Conservation (phyloP, 495 filamentous ascomycete genomes). For the Podospora pseudoanserina region DNA sequence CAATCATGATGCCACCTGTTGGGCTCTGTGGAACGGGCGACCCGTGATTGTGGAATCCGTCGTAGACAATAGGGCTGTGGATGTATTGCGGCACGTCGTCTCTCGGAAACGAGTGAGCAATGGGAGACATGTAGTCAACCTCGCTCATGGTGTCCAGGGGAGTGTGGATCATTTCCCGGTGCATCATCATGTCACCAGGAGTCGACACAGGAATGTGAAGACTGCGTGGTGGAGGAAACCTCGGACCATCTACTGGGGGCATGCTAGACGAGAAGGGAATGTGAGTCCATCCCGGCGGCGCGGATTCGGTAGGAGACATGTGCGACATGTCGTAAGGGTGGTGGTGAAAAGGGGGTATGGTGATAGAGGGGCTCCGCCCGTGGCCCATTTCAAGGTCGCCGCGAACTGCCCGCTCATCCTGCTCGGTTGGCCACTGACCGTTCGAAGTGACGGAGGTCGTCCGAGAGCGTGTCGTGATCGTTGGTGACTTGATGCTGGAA, state of each 20-base stretch:
- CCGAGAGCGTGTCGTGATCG: slow-evolving; percentile 33
- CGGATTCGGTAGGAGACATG: slow-evolving; percentile 35
- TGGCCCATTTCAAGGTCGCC: slow-evolving; percentile 29
- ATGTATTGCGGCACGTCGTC: slow-evolving; percentile 49
- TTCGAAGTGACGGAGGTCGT: slow-evolving; percentile 37
- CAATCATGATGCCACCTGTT: slow-evolving; percentile 50
- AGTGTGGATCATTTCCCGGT: slow-evolving; percentile 43
- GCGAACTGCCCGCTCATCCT: slow-evolving; percentile 29
- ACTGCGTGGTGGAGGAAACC: slow-evolving; percentile 23
- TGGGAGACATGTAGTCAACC: slow-evolving; percentile 52
- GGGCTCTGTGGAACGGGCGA: slow-evolving; percentile 50
- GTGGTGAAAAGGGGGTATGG: slow-evolving; percentile 35
- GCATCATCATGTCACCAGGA: slow-evolving; percentile 44
- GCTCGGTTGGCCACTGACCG: slow-evolving; percentile 38
- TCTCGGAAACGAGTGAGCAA: slow-evolving; percentile 47
- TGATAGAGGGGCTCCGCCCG: slow-evolving; percentile 22
- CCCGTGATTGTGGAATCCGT: slow-evolving; percentile 45
- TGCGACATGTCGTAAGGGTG: slow-evolving; percentile 39
- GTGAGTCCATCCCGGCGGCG: slow-evolving; percentile 34
- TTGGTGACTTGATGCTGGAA: slow-evolving; percentile 28
- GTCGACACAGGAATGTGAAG: slow-evolving; percentile 27
- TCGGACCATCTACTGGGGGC: slow-evolving; percentile 22
- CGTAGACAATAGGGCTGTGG: slow-evolving; percentile 52
- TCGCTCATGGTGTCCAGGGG: slow-evolving; percentile 53
- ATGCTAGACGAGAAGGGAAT: slow-evolving; percentile 32